Percentiles rank a stretch among this genome's conserved stretches.
These are phyloP conservation scores for Rhexocercosporidium sp. DNA, from an alignment of 2,329 filamentous ascomycete genomes.

Conservation along the genomic window DNA sequence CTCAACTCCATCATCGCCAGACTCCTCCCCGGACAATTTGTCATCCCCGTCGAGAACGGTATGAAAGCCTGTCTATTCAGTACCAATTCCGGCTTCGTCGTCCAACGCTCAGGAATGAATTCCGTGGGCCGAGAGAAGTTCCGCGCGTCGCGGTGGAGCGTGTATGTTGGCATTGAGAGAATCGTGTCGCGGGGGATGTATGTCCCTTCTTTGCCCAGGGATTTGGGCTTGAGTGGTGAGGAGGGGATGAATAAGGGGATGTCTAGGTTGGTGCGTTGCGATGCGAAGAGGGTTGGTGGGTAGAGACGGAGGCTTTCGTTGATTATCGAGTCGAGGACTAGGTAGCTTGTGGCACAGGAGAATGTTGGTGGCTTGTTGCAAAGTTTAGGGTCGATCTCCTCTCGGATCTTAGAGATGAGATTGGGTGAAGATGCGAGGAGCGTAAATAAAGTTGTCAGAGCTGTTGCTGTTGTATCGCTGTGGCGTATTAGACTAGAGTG, in stretches of 20 bases:
- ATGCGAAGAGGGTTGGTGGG: slow-evolving; percentile 19
- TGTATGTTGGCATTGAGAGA: slow-evolving; percentile 21
- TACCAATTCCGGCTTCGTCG: slow-evolving; percentile 30
- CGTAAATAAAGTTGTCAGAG: slow-evolving; percentile 49
- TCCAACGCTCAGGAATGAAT: slow-evolving; percentile 43
- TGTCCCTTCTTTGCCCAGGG: background rate
- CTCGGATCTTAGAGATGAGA: slow-evolving; percentile 19
- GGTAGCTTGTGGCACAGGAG: slow-evolving; percentile 19
- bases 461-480: slow-evolving; percentile 50
- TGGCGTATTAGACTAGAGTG: background rate
- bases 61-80: slow-evolving; percentile 37
- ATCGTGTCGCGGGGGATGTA: slow-evolving; percentile 24
- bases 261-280: slow-evolving; percentile 44
- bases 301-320: slow-evolving; percentile 31
- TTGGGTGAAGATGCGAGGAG: slow-evolving; percentile 26
- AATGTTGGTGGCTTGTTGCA: slow-evolving; percentile 18
- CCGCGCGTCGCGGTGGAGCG: slow-evolving; percentile 23
- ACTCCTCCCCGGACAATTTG: slow-evolving; percentile 40
- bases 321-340: slow-evolving; percentile 29
- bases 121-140: slow-evolving; percentile 27
- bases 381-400: slow-evolving; percentile 21
- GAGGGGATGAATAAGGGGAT: slow-evolving; percentile 38
- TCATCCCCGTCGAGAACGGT: slow-evolving; percentile 36
- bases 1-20: slow-evolving; percentile 43
- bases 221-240: background rate